A percentile compares a stretch with the other conserved stretches of the same genome.
These are phyloP conservation scores for Talaromyces sp. DNA, from an alignment of 2,329 filamentous ascomycete genomes.

Conservation along the genomic window DNA sequence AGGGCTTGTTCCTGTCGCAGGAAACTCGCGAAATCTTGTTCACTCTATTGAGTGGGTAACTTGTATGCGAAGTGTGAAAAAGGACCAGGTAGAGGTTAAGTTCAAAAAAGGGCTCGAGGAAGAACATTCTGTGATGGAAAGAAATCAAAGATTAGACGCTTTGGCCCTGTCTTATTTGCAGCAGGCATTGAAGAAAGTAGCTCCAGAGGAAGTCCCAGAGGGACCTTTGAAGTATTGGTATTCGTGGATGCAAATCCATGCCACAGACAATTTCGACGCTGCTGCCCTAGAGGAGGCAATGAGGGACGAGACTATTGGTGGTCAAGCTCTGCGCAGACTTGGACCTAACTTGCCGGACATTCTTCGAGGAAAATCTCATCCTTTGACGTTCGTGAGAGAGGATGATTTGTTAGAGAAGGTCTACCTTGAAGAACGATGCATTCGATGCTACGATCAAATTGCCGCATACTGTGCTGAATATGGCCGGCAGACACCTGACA, in stretches of 20 bases:
- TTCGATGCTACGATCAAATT: conserved; percentile 1
- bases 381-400: background rate
- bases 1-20: background rate
- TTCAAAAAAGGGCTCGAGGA: background rate
- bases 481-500: conserved; percentile 28
- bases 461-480: background rate
- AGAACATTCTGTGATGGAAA: background rate
- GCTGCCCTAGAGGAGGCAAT: background rate
- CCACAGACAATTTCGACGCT: background rate
- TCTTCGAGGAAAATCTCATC: background rate
- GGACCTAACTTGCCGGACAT: conserved; percentile 1
- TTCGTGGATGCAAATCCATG: background rate
- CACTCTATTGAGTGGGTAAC: background rate
- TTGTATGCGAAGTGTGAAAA: background rate
- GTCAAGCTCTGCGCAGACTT: background rate
- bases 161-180: background rate
- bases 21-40: background rate
- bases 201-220: background rate
- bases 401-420: background rate
- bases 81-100: background rate
- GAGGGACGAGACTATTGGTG: background rate
- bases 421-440: background rate
- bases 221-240: background rate
- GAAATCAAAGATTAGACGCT: background rate
- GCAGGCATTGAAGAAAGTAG: background rate